Percentiles rank a stretch among this genome's conserved stretches.
phyloP scores from a whole-genome alignment of 2,329 filamentous ascomycete genomes.

The Diaporthe sp. region DNA sequence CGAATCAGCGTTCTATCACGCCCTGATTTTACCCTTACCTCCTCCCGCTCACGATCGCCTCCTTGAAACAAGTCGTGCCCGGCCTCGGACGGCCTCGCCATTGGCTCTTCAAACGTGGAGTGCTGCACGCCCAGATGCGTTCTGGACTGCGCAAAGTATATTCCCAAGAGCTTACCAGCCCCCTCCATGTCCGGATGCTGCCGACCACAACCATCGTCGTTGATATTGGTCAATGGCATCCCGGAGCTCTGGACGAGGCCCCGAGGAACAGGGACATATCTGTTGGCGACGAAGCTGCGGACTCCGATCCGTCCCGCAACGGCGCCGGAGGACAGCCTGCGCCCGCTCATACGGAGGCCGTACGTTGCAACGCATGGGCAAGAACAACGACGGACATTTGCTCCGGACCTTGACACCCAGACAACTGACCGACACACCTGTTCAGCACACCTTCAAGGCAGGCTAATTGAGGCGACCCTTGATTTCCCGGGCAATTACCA shows the following conservation, averaged over 20 bases:
- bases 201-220: conserved; percentile 2
- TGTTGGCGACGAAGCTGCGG: conserved; percentile 5
- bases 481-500: neutral
- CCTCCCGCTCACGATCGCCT: conserved; percentile 17
- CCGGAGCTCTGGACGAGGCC: neutral
- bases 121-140: conserved; percentile 3
- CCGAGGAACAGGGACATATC: neutral
- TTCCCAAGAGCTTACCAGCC: neutral
- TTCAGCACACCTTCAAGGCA: neutral
- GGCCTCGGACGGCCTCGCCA: neutral
- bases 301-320: conserved; percentile 5
- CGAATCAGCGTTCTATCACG: conserved; percentile 5
- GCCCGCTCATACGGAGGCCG: neutral
- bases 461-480: neutral
- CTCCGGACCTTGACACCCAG: neutral
- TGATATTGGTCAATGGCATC: neutral
- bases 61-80: conserved; percentile 12
- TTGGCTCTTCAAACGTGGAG: neutral
- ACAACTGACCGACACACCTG: neutral
- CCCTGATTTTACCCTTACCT: neutral
- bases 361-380: neutral
- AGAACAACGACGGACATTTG: neutral
- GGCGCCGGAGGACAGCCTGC: neutral
- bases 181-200: conserved; percentile 17
- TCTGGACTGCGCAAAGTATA: neutral